Conservation (phyloP, 1,284 basidiomycete genomes). For the Trametes versicolor region DNA sequence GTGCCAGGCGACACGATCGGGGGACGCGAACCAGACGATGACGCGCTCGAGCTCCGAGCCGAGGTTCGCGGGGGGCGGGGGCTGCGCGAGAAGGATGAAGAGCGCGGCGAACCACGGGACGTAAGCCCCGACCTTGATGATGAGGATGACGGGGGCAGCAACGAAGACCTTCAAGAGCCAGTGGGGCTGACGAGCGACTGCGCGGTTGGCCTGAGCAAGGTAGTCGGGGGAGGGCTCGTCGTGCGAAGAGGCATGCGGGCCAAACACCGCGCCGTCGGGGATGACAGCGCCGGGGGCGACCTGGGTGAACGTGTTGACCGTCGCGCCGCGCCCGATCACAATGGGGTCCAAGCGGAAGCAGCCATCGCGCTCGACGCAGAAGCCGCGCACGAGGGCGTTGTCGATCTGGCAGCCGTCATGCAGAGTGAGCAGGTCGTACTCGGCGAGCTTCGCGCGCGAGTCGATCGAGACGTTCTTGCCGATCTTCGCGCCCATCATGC, state of each 20-base stretch:
- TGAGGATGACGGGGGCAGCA: conserved; percentile 49
- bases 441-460: conserved; percentile 49
- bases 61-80: conserved; percentile 45
- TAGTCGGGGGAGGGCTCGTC: conserved; percentile 49
- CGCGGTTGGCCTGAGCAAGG: conserved; percentile 52
- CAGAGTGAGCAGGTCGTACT: conserved; percentile 54
- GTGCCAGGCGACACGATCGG: conserved; percentile 51
- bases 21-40: conserved; percentile 55
- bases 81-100: conserved; percentile 46
- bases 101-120: conserved; percentile 54
- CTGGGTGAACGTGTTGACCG: conserved; percentile 55
- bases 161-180: conserved; percentile 47
- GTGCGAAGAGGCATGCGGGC: conserved; percentile 55
- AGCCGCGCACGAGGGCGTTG: conserved; percentile 52
- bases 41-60: conserved; percentile 49
- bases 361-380: conserved; percentile 56
- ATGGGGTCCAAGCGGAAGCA: conserved; percentile 52
- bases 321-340: conserved; percentile 49
- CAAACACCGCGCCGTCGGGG: conserved; percentile 50
- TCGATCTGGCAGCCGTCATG: conserved; percentile 55
- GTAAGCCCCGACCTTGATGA: conserved; percentile 48
- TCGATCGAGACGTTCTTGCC: conserved; percentile 53
- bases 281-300: conserved; percentile 53
- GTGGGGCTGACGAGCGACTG: conserved; percentile 45
- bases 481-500: conserved; percentile 55